Evolutionary conservation across 2,329 filamentous ascomycete genomes (phyloP).

Genomic region (Orbilia ellipsospora): DNA sequence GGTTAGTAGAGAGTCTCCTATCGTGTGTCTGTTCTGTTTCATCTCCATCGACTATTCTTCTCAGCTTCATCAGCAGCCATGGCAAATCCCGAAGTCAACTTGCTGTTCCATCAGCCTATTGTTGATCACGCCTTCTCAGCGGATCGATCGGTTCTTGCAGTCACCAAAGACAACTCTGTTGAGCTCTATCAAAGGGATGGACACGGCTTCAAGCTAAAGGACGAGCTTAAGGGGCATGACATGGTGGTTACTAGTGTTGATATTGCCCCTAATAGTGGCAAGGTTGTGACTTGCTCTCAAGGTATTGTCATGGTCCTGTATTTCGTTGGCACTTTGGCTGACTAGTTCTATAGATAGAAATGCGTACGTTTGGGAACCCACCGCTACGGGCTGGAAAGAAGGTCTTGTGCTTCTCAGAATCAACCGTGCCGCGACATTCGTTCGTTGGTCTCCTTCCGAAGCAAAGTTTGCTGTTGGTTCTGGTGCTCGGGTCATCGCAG

Average conservation of each 20-base stretch:
- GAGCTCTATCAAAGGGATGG: constrained; percentile 84
- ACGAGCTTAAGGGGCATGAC: constrained; percentile 95
- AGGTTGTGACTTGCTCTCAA: constrained; percentile 97
- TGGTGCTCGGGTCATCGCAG: constrained; percentile 90
- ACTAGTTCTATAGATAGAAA: constrained; percentile 77
- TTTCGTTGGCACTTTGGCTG: constrained; percentile 13
- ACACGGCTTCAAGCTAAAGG: constrained; percentile 81
- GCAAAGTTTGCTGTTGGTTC: constrained; percentile 98
- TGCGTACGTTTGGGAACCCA: constrained; percentile 96
- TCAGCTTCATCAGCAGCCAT: constrained; percentile 67
- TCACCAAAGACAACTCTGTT: constrained; percentile 87
- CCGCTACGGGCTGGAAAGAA: constrained; percentile 92
- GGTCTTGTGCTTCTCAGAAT: constrained; percentile 96
- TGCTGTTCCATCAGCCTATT: constrained; percentile 95
- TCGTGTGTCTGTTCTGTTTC: constrained; percentile 39
- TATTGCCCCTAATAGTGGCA: constrained; percentile 87
- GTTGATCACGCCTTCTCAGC: constrained; percentile 98
- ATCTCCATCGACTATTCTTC: neutral
- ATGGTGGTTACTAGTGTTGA: constrained; percentile 97
- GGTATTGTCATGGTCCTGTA: constrained; percentile 66
- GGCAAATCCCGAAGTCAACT: constrained; percentile 89
- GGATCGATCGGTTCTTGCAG: constrained; percentile 86
- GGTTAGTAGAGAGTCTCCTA: constrained; percentile 57
- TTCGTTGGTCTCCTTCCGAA: constrained; percentile 96
- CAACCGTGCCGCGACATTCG: constrained; percentile 94